Base-by-base conservation (phyloP, 371 early-diverging fungal species). In the Mucor plumbeus region DNA sequence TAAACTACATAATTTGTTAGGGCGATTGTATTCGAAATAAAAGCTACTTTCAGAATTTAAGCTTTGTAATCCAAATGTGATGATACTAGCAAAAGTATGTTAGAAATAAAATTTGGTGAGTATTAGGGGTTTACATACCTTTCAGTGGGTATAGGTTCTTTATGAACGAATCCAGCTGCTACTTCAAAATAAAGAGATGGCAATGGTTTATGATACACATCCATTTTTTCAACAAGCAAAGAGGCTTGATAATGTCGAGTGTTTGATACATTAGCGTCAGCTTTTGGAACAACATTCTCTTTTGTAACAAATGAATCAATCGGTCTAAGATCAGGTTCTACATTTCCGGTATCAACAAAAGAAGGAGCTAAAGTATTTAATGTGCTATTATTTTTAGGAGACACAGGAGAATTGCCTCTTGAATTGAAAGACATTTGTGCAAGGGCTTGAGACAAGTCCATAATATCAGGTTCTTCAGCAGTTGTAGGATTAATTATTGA, bases 151-250 rank as follows among this genome's bases (percentile, higher is more conserved):
- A 59, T 21, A 55, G 26, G 26, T 13, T 63, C 50, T 40, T 56
- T 61, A 13, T 40, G 64, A n/a, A 50, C 26, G 19, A 69, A 68
- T 8, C 54, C 71, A 41, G 78, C 31, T 0, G 61, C 35, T 4
- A 70, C 64, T 59, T 81, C 81, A 56, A 74, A 81, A 69, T 78
- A 81, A 1, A 81, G 63, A 17, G 79, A 81, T 7, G 77, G 75
- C 0, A 68, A 31, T 0, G 61, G 55, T 15, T 55, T 55, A 33
- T 55, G 55, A 11, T 55, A 55, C 4, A 33, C 55, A 55, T 55
- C 55, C 15, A 35, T 34, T 15, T 15, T 34, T 11, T 55, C 55
- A 3, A 55, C 35, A 1, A 34, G 14, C 3, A 55, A 21, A 21
- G 55, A 35, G 1, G 35, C 31, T 35, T 34, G 35, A 21, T 59